Evolutionary conservation across 2,329 filamentous ascomycete genomes (phyloP).

Genomic region (Alternaria viburni): DNA sequence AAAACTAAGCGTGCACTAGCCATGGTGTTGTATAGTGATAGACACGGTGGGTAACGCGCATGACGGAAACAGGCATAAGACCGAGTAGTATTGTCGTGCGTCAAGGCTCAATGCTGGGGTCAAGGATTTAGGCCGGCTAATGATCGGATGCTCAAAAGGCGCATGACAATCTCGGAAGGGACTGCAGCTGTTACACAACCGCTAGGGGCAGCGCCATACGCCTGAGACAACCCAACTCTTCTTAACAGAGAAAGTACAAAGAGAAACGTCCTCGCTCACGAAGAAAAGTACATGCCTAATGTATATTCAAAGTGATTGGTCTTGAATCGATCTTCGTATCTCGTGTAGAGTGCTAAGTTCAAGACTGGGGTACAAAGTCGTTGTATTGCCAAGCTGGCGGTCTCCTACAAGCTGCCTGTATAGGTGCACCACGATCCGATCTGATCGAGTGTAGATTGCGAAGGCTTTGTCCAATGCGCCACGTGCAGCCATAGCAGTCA

Average conservation of each 20-base stretch:
- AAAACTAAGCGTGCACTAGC: slow-evolving; percentile 12
- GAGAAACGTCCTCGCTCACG: not conserved
- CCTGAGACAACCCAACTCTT: not conserved
- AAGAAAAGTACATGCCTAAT: not conserved
- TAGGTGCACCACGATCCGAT: not conserved
- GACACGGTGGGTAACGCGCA: not conserved
- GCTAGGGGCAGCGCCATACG: not conserved
- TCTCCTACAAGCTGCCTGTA: not conserved
- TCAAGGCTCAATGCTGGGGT: slow-evolving; percentile 1
- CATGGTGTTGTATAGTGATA: slow-evolving; percentile 12
- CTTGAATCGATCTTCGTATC: not conserved
- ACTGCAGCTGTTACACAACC: not conserved
- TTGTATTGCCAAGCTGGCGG: not conserved
- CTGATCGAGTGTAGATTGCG: not conserved
- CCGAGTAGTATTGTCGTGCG: slow-evolving; percentile 2
- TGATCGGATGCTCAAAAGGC: slow-evolving; percentile 4
- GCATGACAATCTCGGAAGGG: not conserved
- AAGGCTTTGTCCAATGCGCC: not conserved
- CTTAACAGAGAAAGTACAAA: not conserved
- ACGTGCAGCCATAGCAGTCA: not conserved
- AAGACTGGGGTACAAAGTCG: not conserved
- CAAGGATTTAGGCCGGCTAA: slow-evolving; percentile 9
- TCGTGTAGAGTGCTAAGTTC: not conserved
- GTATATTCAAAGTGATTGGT: not conserved
- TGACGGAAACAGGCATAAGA: slow-evolving; percentile 6